Evolutionary conservation across 306 rosid species (phyloP).

Genomic region (Corylus heterophylla): DNA sequence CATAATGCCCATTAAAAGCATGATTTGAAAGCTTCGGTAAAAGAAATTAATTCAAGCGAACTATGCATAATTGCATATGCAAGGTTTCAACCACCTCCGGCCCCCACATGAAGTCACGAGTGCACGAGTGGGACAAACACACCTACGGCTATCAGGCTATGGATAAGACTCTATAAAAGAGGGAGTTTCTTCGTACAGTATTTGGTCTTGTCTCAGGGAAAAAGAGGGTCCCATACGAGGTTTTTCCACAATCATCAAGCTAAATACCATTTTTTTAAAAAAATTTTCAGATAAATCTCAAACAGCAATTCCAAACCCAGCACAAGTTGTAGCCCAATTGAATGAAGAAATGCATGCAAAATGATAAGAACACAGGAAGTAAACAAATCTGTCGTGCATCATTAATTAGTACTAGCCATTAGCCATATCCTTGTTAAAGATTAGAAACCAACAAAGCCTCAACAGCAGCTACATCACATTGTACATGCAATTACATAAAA

Average conservation of each 20-base stretch:
- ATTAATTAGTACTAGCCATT: slow-evolving; percentile 8
- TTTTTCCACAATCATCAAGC: background rate
- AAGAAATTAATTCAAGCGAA: too few relatives aligned
- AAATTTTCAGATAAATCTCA: background rate
- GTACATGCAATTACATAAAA: slow-evolving; percentile 46
- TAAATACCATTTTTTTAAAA: background rate
- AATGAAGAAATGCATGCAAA: background rate
- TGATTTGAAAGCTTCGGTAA: too few relatives aligned
- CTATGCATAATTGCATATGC: too few relatives aligned
- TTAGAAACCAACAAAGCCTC: slow-evolving; percentile 32
- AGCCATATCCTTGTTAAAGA: slow-evolving; percentile 10
- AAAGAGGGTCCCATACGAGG: background rate
- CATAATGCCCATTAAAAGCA: too few relatives aligned
- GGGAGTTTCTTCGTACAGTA: background rate
- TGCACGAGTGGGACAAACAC: background rate
- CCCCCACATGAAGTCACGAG: background rate
- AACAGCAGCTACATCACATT: slow-evolving; percentile 38
- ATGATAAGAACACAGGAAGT: background rate
- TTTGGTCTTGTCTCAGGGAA: background rate
- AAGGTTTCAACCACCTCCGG: background rate
- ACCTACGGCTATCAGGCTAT: background rate
- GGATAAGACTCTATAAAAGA: background rate
- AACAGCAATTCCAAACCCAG: background rate
- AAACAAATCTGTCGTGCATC: slow-evolving; percentile 1
- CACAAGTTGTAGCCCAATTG: background rate